These are phyloP conservation scores for Suhomyces ambrosiae DNA, from an alignment of 1,139 yeast species.

Conservation along the genomic window DNA sequence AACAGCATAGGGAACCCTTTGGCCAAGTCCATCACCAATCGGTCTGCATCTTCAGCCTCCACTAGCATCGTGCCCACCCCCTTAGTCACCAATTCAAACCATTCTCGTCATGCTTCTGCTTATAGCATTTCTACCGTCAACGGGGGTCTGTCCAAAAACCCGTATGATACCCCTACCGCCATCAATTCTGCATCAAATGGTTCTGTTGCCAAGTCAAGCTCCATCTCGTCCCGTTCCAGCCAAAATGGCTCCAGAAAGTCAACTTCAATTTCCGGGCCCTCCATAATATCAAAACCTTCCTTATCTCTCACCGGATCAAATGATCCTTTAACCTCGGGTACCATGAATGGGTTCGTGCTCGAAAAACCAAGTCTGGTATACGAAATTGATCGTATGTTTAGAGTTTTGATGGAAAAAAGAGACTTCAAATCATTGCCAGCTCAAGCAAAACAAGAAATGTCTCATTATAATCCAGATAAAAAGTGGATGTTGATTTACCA, in stretches of 20 bases:
- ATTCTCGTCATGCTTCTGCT: slow-evolving; percentile 44
- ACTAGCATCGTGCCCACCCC: slow-evolving; percentile 33
- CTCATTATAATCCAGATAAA: slow-evolving; percentile 71
- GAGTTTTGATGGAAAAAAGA: slow-evolving; percentile 75
- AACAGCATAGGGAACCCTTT: slow-evolving; percentile 12
- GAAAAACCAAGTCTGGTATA: slow-evolving; percentile 61
- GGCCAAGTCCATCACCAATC: slow-evolving; percentile 16
- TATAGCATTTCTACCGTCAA: slow-evolving; percentile 30
- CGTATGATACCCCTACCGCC: slow-evolving; percentile 32
- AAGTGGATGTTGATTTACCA: slow-evolving; percentile 94
- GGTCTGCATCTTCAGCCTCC: slow-evolving; percentile 21
- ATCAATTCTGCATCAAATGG: slow-evolving; percentile 5
- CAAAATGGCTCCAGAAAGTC: slow-evolving; percentile 8
- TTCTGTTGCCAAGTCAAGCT: slow-evolving; percentile 1
- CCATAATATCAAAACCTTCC: slow-evolving; percentile 38
- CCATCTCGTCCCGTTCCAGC: slow-evolving; percentile 3
- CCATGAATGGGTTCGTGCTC: slow-evolving; percentile 26
- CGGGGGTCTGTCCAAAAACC: slow-evolving; percentile 21
- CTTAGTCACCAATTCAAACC: slow-evolving; percentile 36
- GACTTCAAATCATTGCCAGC: slow-evolving; percentile 80
- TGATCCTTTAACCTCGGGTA: slow-evolving; percentile 21
- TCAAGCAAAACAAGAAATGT: slow-evolving; percentile 77
- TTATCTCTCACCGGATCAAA: slow-evolving; percentile 25
- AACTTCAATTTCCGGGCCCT: slow-evolving; percentile 15
- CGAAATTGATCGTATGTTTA: slow-evolving; percentile 67